Evolutionary conservation across 2,329 filamentous ascomycete genomes (phyloP).

Genomic region (Westerdykella ornata): DNA sequence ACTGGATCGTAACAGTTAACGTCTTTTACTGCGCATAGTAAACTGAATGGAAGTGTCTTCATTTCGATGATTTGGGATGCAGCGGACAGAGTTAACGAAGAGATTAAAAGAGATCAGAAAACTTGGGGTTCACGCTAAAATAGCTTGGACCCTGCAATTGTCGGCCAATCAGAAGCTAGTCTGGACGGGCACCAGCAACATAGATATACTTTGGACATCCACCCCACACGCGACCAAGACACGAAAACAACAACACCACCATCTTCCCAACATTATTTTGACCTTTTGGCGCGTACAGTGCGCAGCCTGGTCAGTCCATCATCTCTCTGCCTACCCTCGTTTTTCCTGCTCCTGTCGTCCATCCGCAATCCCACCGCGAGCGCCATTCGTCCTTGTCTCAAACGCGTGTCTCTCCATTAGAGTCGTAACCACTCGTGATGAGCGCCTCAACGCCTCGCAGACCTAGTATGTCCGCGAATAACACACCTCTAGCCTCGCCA

Average conservation of each 20-base stretch:
- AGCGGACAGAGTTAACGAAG: background rate
- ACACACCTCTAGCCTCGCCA: conserved; percentile 25
- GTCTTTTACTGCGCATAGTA: too few species aligned
- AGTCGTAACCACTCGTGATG: conserved; percentile 13
- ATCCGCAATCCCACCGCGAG: background rate
- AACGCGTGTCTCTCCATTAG: conserved; percentile 8
- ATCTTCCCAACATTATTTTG: background rate
- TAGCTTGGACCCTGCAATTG: background rate
- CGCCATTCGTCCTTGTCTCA: conserved; percentile 1
- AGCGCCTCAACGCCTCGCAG: conserved; percentile 19
- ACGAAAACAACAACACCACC: background rate
- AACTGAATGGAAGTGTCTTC: background rate
- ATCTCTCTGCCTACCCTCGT: background rate
- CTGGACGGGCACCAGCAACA: background rate
- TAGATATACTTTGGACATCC: background rate
- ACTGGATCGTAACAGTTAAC: too few species aligned
- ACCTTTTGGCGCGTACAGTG: background rate
- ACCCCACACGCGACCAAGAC: background rate
- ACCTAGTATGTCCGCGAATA: conserved; percentile 18
- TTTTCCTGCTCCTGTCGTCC: background rate
- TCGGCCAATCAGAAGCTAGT: background rate
- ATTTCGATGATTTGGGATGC: background rate
- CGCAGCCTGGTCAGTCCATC: background rate
- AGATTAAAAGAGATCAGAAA: background rate
- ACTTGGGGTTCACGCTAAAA: background rate